Conservation (phyloP, 495 filamentous ascomycete species). For the Penicillium soppii region DNA sequence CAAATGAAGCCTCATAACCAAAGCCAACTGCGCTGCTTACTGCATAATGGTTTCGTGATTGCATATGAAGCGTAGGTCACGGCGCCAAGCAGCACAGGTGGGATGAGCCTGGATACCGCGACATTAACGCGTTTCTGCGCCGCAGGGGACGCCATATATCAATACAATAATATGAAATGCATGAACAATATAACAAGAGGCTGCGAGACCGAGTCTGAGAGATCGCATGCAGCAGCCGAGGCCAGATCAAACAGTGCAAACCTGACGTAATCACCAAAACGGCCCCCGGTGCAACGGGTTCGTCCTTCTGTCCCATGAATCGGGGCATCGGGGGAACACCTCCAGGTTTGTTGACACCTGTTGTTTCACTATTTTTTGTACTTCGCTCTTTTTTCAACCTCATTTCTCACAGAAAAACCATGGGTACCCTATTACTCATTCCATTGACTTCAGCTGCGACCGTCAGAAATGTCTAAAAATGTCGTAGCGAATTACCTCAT, state of each 20-base stretch:
- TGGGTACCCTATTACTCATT: neutral
- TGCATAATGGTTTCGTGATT: constrained; percentile 56
- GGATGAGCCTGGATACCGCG: constrained; percentile 56
- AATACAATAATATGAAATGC: constrained; percentile 14
- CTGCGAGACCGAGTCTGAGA: neutral
- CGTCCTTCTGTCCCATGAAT: neutral
- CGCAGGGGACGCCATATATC: constrained; percentile 30
- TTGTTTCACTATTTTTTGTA: neutral
- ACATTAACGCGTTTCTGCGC: constrained; percentile 50
- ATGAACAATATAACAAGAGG: constrained; percentile 4
- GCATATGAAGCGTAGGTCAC: constrained; percentile 64
- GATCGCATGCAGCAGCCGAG: neutral
- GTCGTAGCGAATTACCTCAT: neutral
- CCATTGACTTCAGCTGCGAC: constrained; percentile 3
- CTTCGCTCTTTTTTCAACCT: neutral
- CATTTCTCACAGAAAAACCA: too few species aligned
- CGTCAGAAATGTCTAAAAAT: neutral
- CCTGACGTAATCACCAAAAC: constrained; percentile 14
- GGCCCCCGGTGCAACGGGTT: neutral
- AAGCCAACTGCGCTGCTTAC: constrained; percentile 34
- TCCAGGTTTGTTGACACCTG: neutral
- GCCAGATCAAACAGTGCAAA: constrained; percentile 14
- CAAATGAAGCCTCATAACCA: neutral
- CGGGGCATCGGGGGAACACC: neutral
- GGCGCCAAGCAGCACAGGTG: constrained; percentile 55